Evolutionary conservation across 257 asterid genomes (phyloP).

Genomic region (Fraxinus cuspidata): DNA sequence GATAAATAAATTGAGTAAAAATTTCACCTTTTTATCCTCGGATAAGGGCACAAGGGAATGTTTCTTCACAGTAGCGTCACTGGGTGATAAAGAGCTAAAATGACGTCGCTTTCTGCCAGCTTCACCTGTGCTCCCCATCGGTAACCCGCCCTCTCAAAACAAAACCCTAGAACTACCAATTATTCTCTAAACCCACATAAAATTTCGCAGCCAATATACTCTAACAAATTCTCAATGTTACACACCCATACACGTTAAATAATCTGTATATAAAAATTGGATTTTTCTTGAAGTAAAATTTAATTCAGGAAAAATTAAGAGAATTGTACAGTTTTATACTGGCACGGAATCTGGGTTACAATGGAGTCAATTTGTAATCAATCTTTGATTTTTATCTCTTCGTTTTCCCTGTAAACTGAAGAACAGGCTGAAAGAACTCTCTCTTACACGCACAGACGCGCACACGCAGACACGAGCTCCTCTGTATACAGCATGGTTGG

Average conservation of each 20-base stretch:
- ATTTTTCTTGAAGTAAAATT: conserved; percentile 19
- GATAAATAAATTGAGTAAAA: neutral
- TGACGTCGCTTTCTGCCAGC: conserved; percentile 79
- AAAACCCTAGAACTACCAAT: conserved; percentile 42
- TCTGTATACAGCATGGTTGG: conserved; percentile 2
- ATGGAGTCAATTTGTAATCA: conserved; percentile 16
- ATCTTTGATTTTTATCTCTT: neutral
- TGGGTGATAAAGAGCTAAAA: conserved; percentile 71
- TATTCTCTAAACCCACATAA: conserved; percentile 26
- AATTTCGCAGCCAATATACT: conserved; percentile 23
- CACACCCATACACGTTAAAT: conserved; percentile 15
- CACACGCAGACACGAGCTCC: conserved; percentile 24
- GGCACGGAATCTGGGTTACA: conserved; percentile 25
- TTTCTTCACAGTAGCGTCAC: conserved; percentile 58
- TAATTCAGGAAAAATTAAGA: conserved; percentile 17
- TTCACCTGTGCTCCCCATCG: conserved; percentile 86
- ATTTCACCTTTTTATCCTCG: conserved; percentile 77
- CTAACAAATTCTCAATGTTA: conserved; percentile 18
- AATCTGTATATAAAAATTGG: conserved; percentile 20
- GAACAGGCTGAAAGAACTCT: conserved; percentile 20
- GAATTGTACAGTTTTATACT: conserved; percentile 6
- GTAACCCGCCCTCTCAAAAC: conserved; percentile 40
- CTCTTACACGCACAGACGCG: conserved; percentile 4
- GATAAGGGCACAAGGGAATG: conserved; percentile 60
- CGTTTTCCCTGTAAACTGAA: conserved; percentile 12